Conservation (phyloP, 257 asterid species). For the Solanum peruvianum region DNA sequence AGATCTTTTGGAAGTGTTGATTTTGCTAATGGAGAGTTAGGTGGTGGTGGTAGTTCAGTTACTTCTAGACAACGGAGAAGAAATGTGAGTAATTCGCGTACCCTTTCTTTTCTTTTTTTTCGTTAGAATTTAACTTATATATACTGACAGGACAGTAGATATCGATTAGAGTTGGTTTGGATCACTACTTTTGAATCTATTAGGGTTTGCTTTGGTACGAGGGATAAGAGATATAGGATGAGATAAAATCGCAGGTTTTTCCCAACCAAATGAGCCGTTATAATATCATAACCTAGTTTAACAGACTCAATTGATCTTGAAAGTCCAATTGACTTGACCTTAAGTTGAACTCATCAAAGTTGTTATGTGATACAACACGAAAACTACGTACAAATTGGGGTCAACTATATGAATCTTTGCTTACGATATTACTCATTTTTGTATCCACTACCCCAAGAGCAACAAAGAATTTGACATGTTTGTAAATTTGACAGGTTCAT, state of each 20-base stretch:
- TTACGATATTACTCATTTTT: too few species aligned
- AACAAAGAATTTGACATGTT: not conserved
- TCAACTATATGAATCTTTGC: not conserved
- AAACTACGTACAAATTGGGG: not conserved
- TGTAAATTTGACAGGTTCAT: constrained; percentile 26
- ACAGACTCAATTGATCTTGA: too few species aligned
- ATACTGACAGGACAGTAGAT: not conserved
- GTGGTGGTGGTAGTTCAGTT: constrained; percentile 7
- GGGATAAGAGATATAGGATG: too few species aligned
- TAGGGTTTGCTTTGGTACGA: too few species aligned
- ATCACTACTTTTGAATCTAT: not conserved
- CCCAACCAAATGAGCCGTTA: too few species aligned
- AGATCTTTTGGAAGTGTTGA: constrained; percentile 33
- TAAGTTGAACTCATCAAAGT: not conserved
- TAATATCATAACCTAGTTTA: too few species aligned
- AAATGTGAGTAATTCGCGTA: constrained; percentile 30
- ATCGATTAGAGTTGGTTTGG: not conserved
- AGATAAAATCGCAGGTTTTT: too few species aligned
- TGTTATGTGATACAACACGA: not conserved
- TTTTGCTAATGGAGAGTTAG: constrained; percentile 34
- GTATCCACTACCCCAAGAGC: too few species aligned
- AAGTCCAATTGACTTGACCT: too few species aligned
- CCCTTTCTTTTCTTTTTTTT: too few species aligned
- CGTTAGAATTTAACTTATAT: not conserved
- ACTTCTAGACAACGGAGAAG: constrained; percentile 18